Base-by-base conservation (phyloP, 371 early-diverging fungal genomes). In the Rhizopus delemar region DNA sequence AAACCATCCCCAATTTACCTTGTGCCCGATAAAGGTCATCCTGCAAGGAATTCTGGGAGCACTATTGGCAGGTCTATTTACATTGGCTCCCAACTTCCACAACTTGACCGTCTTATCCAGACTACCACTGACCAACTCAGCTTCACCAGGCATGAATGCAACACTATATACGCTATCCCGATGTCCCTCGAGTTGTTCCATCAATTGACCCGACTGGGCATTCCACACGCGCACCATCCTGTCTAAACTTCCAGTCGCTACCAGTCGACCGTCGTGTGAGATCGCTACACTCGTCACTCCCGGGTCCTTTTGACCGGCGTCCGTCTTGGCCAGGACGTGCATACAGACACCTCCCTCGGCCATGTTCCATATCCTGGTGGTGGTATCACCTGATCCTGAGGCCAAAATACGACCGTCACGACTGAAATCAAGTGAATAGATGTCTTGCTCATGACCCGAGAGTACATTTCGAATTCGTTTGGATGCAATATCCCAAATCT, bases 271-370 rank as follows among this genome's bases (percentile, higher is more conserved):
- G 65, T 92, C 91, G 0, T 92, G 93, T 51, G 88, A 90, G 51
- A 97, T 87, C 0, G 97, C 96, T 4, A 98, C 96, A 46, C 90
- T 90, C 5, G 98, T 97, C 22, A 98, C 95, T 31, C 98, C 98
- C 2, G 93, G 84, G 70, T 98, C 97, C 73, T 93, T 93, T 60
- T 83, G 81, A 15, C 86, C 88, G 41, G 80, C 84, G 58, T 94
- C 93, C 29, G 90, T 92, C 55, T 93, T 93, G 32, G 80, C 66
- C 66, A 98, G 78, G 33, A 81, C 86, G 65, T 85, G 84, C 41
- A 92, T 41, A 53, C 87, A 86, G 56, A 22, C 80, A 81, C 35
- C 90, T 92, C 22, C 82, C 81, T 41, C 88, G 89, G 78, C 90
- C 82, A 63, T 89, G 22, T 22, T 88, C 96, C 96, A 97, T 36